These are phyloP conservation scores for Cordyceps fumosorosea DNA, from an alignment of 2,329 filamentous ascomycete species.

Conservation along the genomic window DNA sequence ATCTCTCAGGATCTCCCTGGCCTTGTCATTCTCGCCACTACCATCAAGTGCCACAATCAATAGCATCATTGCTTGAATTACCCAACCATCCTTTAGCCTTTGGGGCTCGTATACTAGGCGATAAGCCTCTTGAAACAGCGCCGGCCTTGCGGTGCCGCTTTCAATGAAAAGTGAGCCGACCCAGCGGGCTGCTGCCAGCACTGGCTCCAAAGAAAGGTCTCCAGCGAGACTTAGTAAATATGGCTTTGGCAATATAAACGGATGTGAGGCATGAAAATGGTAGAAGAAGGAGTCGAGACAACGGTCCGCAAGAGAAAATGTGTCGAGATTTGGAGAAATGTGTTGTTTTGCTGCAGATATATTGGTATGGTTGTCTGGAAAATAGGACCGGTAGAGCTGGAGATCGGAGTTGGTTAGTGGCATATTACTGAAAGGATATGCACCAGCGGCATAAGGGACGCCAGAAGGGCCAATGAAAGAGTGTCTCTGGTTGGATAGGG, in stretches of 20 bases:
- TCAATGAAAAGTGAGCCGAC: constrained; percentile 51
- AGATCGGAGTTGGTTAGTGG: constrained; percentile 17
- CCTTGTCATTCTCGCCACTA: constrained; percentile 62
- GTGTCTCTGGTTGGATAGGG: constrained; percentile 15
- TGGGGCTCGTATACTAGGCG: constrained; percentile 41
- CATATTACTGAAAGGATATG: constrained; percentile 14
- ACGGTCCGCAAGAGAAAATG: constrained; percentile 38
- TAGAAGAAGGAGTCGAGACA: constrained; percentile 54
- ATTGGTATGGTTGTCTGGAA: constrained; percentile 25
- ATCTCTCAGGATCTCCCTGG: constrained; percentile 58
- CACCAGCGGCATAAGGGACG: constrained; percentile 18
- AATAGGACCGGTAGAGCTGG: constrained; percentile 34
- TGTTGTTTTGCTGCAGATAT: constrained; percentile 14
- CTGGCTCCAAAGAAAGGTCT: constrained; percentile 40
- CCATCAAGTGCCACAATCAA: constrained; percentile 74
- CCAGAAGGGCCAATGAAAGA: constrained; percentile 15
- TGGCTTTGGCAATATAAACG: constrained; percentile 49
- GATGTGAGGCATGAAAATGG: constrained; percentile 52
- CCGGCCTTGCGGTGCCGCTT: constrained; percentile 36
- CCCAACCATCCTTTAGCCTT: constrained; percentile 49
- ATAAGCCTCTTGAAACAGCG: constrained; percentile 53
- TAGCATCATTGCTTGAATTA: constrained; percentile 72
- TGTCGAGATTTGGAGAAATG: constrained; percentile 19
- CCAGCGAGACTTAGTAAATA: constrained; percentile 42
- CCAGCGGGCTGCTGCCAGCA: constrained; percentile 50